A percentile compares a stretch with the other conserved stretches of the same genome.
Evolutionary conservation across 352 stramenopile species (phyloP).

Genomic region (Globisporangium cystogenes): DNA sequence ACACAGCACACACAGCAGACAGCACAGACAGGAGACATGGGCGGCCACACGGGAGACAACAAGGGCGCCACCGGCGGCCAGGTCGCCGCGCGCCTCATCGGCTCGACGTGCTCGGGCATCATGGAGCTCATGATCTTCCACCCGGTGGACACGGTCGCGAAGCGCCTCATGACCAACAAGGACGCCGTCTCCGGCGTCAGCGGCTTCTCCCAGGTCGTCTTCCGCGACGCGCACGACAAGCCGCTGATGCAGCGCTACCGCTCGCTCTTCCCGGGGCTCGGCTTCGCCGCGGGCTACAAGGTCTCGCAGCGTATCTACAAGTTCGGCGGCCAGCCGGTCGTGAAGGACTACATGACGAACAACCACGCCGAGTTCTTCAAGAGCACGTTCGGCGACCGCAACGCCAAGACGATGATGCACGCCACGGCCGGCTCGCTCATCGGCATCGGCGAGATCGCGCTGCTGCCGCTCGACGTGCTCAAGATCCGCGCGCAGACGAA

Average conservation of each 20-base stretch:
- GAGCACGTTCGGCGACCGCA: constrained; percentile 87
- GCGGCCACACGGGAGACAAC: constrained; percentile 44
- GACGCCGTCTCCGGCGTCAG: constrained; percentile 38
- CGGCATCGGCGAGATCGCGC: constrained; percentile 92
- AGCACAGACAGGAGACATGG: constrained; percentile 30
- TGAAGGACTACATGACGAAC: constrained; percentile 91
- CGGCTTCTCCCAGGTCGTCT: constrained; percentile 82
- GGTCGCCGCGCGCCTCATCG: constrained; percentile 80
- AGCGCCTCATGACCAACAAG: constrained; percentile 94
- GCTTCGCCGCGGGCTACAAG: constrained; percentile 95
- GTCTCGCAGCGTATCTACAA: constrained; percentile 97
- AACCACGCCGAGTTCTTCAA: constrained; percentile 88
- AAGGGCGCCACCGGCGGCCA: constrained; percentile 30
- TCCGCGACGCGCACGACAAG: constrained; percentile 83
- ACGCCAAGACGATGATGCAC: constrained; percentile 93
- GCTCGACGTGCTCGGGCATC: constrained; percentile 89
- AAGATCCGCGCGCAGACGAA: constrained; percentile 97
- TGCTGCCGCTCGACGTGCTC: constrained; percentile 94
- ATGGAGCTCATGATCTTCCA: constrained; percentile 95
- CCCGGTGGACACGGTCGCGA: constrained; percentile 93
- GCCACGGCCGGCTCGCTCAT: constrained; percentile 91
- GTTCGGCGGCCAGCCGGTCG: constrained; percentile 93
- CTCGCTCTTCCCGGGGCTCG: constrained; percentile 89
- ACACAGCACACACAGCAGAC: constrained; percentile 8
- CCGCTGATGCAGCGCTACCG: constrained; percentile 70